phyloP scores from a whole-genome alignment of 2,329 filamentous ascomycete species.

The Botrytis aclada region DNA sequence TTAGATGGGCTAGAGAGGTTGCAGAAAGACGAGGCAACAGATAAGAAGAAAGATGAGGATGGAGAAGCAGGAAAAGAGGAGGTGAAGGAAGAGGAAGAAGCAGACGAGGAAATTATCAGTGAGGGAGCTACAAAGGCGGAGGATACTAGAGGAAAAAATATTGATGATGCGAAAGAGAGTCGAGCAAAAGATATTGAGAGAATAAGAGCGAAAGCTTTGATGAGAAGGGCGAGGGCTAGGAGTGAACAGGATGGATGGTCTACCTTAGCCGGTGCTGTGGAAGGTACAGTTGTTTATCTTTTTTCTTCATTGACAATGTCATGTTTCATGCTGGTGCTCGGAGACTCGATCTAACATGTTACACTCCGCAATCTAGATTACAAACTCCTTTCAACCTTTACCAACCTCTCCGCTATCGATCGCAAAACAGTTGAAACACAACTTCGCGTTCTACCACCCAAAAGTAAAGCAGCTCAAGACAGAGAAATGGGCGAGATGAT shows the following conservation, averaged over 20 bases:
- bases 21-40: constrained; percentile 37
- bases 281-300: constrained; percentile 39
- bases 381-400: constrained; percentile 57
- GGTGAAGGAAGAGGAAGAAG: constrained; percentile 41
- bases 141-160: constrained; percentile 35
- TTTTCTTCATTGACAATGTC: background rate
- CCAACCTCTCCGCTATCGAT: constrained; percentile 63
- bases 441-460: constrained; percentile 61
- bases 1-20: constrained; percentile 70
- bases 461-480: constrained; percentile 75
- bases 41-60: constrained; percentile 38
- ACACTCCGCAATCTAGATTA: constrained; percentile 57
- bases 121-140: constrained; percentile 53
- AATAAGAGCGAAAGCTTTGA: constrained; percentile 78
- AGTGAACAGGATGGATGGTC: constrained; percentile 74
- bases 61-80: constrained; percentile 53
- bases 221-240: constrained; percentile 47
- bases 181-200: constrained; percentile 76
- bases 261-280: constrained; percentile 69
- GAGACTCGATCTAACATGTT: background rate
- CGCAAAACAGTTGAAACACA: constrained; percentile 64
- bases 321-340: background rate
- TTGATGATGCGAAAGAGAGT: constrained; percentile 61
- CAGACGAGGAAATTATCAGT: constrained; percentile 60
- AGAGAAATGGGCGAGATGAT: constrained; percentile 95